Base-by-base conservation (phyloP, 1,284 basidiomycete genomes). In the Cerrena zonata region DNA sequence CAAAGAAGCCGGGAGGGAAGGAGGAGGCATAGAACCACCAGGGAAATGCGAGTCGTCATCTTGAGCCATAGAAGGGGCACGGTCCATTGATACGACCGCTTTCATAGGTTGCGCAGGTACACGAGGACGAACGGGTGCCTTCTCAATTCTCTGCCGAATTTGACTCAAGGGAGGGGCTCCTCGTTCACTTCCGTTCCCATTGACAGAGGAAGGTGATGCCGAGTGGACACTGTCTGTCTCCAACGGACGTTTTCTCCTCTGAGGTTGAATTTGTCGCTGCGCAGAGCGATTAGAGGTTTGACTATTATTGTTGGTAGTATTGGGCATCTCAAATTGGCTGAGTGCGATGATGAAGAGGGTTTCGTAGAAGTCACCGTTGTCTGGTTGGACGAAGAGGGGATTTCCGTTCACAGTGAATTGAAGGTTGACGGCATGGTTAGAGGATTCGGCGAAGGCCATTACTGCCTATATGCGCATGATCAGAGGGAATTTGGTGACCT, bases 291-390 rank as follows among this genome's bases (percentile, higher is more conserved):
- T 36, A 62, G 49, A 49, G 50, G 51, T 39, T 42, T 26, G 52
- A 45, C 22, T 39, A 36, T 22, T 27, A 45, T 44, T 53, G 41
- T 37, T 42, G 38, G 26, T 42, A 55, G 12, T 43, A 21, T 51
- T 59, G 43, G 54, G 27, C 68, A 42, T 52, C 44, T 50, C 43
- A 54, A 79, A 72, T 48, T 81, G 78, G 60, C 77, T 87, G 10
- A 87, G 86, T 10, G 86, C 84, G 54, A 90, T 84, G 26, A 88
- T 82, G 59, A 87, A 89, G 36, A 88, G 72, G 38, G 73, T 72
- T 30, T 84, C 79, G 2, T 71, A 73, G 48, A 73, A 72, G 57
- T 89, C 85, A 11, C 30, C 44, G 18, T 78, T 75, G 58, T 84
- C 82, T 41, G 86, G 71, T 50, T 84, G 80, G 53, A 90, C 83